Percentiles rank a stretch among this genome's conserved stretches.
Conservation (phyloP, 768 basidiomycete species). For the Peribolospora baueri region DNA sequence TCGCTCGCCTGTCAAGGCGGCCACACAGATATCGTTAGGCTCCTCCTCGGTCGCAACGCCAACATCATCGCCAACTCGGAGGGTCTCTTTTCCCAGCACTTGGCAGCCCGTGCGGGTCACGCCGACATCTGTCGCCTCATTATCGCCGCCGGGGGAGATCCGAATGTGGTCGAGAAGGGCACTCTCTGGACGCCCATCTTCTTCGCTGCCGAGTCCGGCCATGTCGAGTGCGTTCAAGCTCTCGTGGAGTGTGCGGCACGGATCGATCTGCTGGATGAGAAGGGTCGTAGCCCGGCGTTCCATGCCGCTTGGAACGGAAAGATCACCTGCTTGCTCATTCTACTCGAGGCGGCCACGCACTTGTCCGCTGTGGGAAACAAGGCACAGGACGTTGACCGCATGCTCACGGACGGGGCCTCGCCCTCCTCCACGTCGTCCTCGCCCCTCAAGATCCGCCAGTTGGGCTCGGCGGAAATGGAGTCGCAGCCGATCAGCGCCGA, state of each 20-base stretch:
- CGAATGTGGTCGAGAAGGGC: conserved; percentile 87
- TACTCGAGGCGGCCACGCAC: conserved; percentile 25
- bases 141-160: conserved; percentile 29
- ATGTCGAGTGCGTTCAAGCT: conserved; percentile 43
- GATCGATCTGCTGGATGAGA: conserved; percentile 55
- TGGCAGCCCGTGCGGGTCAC: conserved; percentile 82
- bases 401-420: too few relatives aligned
- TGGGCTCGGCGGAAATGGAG: conserved; percentile 1
- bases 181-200: conserved; percentile 96
- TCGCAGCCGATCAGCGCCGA: conserved; percentile 20
- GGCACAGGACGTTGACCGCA: too few relatives aligned
- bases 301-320: conserved; percentile 96
- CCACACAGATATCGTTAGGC: conserved; percentile 51
- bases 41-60: conserved; percentile 56
- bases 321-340: conserved; percentile 35
- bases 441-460: too few relatives aligned
- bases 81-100: conserved; percentile 90
- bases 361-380: too few relatives aligned
- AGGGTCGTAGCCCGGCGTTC: conserved; percentile 59
- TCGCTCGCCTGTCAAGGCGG: conserved; percentile 79
- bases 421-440: too few relatives aligned
- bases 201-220: conserved; percentile 76
- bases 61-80: conserved; percentile 63
- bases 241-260: conserved; percentile 57
- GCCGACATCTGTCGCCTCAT: conserved; percentile 57